These are phyloP conservation scores for Amanita jacksonii DNA, from an alignment of 768 basidiomycete species.

Conservation along the genomic window DNA sequence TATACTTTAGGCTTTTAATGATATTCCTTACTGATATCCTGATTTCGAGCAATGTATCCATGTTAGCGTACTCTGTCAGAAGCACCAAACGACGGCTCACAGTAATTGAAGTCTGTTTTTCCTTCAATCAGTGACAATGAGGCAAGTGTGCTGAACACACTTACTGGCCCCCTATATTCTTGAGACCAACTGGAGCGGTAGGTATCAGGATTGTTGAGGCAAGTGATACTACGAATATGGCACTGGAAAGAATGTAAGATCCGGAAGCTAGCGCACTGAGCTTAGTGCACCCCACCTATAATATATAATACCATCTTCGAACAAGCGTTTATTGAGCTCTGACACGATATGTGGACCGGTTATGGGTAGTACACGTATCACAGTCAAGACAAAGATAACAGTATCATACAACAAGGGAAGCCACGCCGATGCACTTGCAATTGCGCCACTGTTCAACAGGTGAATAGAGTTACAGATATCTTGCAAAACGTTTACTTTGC, in stretches of 20 bases:
- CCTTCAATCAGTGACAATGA: slow-evolving; percentile 9
- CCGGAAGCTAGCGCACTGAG: neutral
- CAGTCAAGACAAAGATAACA: slow-evolving; percentile 28
- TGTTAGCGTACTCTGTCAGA: neutral
- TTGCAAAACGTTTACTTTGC: slow-evolving; percentile 25
- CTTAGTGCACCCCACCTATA: slow-evolving; percentile 29
- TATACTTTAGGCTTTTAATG: neutral
- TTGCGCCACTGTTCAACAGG: slow-evolving; percentile 22
- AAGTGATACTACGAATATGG: slow-evolving; percentile 35
- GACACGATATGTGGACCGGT: slow-evolving; percentile 23
- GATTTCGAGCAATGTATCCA: neutral
- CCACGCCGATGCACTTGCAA: slow-evolving; percentile 41
- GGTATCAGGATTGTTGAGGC: slow-evolving; percentile 38
- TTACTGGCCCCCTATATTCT: slow-evolving; percentile 40
- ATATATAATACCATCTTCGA: slow-evolving; percentile 40
- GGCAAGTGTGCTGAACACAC: slow-evolving; percentile 11
- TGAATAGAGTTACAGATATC: neutral
- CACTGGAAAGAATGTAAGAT: slow-evolving; percentile 21
- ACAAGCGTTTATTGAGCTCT: slow-evolving; percentile 30
- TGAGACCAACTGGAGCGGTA: slow-evolving; percentile 31
- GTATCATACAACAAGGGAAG: slow-evolving; percentile 40
- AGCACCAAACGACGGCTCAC: slow-evolving; percentile 17
- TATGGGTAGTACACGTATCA: slow-evolving; percentile 28
- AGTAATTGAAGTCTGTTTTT: slow-evolving; percentile 27
- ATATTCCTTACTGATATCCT: slow-evolving; percentile 1